phyloP scores from a whole-genome alignment of 441 rosid species.

The Pelargonium australe region DNA sequence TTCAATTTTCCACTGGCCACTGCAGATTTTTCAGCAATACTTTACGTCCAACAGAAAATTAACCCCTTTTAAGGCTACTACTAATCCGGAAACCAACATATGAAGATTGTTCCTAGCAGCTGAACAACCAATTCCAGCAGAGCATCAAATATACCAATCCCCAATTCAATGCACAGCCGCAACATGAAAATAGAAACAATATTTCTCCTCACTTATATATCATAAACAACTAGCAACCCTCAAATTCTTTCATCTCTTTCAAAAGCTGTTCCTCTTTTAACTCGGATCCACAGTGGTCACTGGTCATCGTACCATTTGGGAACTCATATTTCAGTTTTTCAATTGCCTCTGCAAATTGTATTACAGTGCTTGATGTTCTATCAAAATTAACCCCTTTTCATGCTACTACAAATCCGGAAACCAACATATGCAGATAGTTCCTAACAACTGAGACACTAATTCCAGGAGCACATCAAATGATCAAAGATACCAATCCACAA shows the following conservation, averaged over 20 bases:
- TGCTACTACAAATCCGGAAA: neutral
- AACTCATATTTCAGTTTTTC: no score
- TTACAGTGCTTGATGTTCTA: neutral
- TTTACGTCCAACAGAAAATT: neutral
- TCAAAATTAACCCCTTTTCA: neutral
- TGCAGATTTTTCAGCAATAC: neutral
- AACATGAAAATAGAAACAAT: no score
- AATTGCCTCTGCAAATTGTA: no score
- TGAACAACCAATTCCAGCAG: neutral
- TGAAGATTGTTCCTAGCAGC: neutral
- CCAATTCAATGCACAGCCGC: neutral
- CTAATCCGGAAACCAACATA: neutral
- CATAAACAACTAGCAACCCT: no score
- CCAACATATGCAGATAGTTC: neutral
- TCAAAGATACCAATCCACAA: neutral
- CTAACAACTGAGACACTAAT: neutral
- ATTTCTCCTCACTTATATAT: no score
- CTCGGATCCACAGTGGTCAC: no score
- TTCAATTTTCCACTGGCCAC: neutral
- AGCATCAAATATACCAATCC: neutral
- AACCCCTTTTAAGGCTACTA: neutral
- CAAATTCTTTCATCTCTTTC: no score
- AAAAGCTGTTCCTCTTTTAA: no score
- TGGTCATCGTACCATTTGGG: no score
- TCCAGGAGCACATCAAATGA: neutral